Conservation (phyloP, 352 stramenopile species). For the Phytopythium chamaehyphon region DNA sequence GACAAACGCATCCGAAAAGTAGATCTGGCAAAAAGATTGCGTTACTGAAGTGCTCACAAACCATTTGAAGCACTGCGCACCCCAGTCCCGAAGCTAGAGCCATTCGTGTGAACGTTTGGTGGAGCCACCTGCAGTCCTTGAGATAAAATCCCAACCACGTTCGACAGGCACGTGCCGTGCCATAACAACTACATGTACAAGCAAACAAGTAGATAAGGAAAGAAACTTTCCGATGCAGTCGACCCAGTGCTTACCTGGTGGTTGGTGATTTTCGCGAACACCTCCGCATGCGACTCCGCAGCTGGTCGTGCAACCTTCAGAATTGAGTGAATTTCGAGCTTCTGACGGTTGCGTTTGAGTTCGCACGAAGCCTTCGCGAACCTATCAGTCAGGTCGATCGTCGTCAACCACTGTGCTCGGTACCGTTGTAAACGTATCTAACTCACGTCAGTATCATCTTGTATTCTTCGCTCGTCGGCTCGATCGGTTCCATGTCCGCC, state of each 20-base stretch:
- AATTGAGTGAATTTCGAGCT: constrained; percentile 38
- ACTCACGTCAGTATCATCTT: constrained; percentile 44
- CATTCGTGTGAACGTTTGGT: constrained; percentile 56
- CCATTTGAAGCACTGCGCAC: too few relatives aligned
- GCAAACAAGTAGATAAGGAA: not conserved
- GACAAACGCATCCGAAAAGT: constrained; percentile 59
- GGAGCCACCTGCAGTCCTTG: constrained; percentile 68
- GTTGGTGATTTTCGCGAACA: constrained; percentile 43
- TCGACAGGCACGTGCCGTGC: constrained; percentile 53
- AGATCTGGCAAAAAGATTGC: constrained; percentile 26
- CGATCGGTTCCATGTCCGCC: constrained; percentile 36
- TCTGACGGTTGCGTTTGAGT: constrained; percentile 22
- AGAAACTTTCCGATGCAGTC: not conserved
- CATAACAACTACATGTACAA: constrained; percentile 34
- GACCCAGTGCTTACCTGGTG: constrained; percentile 29
- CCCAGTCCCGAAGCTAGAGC: constrained; percentile 72
- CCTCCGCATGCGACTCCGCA: constrained; percentile 33
- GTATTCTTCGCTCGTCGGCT: constrained; percentile 36
- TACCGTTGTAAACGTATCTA: not conserved
- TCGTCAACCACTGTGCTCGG: too few relatives aligned
- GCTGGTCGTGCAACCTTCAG: constrained; percentile 41
- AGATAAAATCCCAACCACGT: constrained; percentile 64
- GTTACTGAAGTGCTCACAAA: too few relatives aligned
- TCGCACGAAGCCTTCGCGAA: constrained; percentile 50
- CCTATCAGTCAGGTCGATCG: constrained; percentile 7